Evolutionary conservation across 2,329 filamentous ascomycete species (phyloP).

Genomic region (Diaporthe aspalathi): DNA sequence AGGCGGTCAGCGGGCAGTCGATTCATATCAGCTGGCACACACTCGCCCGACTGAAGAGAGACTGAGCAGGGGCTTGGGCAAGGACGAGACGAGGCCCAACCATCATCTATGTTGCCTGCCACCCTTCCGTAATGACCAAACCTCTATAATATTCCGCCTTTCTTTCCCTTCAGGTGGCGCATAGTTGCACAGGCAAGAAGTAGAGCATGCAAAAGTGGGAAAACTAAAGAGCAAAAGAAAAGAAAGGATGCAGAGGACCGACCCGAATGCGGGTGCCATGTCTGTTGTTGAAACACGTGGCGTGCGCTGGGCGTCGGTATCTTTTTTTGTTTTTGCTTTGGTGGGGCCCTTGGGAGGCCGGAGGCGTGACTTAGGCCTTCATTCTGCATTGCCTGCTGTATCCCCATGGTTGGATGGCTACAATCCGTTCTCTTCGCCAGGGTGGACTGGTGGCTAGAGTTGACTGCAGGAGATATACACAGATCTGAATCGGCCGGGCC

Average conservation of each 20-base stretch:
- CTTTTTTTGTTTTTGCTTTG: no score
- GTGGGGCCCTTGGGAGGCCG: no score
- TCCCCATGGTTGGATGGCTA: background rate
- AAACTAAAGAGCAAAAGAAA: background rate
- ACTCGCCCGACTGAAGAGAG: background rate
- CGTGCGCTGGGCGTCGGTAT: constrained; percentile 9
- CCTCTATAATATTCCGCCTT: background rate
- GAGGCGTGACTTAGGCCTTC: background rate
- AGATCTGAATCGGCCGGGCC: no score
- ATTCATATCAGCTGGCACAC: no score
- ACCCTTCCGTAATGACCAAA: background rate
- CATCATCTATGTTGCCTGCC: background rate
- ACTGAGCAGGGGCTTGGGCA: background rate
- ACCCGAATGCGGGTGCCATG: constrained; percentile 2
- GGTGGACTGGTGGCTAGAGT: no score
- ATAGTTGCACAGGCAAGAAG: no score
- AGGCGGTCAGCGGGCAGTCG: background rate
- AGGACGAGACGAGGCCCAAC: background rate
- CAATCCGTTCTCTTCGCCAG: no score
- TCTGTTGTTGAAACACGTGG: constrained; percentile 36
- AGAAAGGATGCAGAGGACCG: constrained; percentile 7
- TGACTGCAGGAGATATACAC: no score
- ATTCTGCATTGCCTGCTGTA: background rate
- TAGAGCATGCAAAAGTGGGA: no score
- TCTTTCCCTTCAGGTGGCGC: background rate